These are phyloP conservation scores for Phalaenopsis equestris DNA, from an alignment of 106 monocot genomes.

Conservation along the genomic window DNA sequence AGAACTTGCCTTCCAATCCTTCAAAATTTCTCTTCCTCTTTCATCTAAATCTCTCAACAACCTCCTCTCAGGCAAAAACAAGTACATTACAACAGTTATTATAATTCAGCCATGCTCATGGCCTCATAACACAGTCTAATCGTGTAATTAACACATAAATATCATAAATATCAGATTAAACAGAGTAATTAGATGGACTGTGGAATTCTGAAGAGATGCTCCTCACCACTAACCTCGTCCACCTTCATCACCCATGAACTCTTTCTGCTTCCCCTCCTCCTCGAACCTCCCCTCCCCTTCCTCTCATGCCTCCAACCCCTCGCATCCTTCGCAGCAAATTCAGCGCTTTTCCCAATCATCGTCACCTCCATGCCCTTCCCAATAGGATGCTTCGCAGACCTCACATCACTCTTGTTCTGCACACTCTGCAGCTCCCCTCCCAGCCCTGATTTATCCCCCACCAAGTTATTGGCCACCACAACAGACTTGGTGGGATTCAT, in stretches of 20 bases:
- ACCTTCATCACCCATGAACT: constrained; percentile 41
- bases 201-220: constrained; percentile 36
- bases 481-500: constrained; percentile 31
- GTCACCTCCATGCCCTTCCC: constrained; percentile 54
- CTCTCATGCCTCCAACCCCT: not conserved
- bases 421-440: not conserved
- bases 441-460: constrained; percentile 23
- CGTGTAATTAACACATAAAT: too few relatives aligned
- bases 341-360: constrained; percentile 28
- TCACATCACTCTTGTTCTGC: constrained; percentile 9
- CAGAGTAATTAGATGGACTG: not conserved
- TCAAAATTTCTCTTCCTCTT: too few relatives aligned
- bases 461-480: constrained; percentile 37
- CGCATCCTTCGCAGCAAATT: constrained; percentile 7
- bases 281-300: not conserved
- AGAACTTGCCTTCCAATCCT: too few relatives aligned
- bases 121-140: too few relatives aligned
- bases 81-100: too few relatives aligned
- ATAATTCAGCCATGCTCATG: too few relatives aligned
- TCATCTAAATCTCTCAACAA: too few relatives aligned
- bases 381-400: constrained; percentile 38
- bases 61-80: too few relatives aligned
- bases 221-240: constrained; percentile 48
- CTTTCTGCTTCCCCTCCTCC: constrained; percentile 10
- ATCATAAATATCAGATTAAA: not conserved